phyloP scores from a whole-genome alignment of 495 filamentous ascomycete species.

The Cenococcum geophilum region DNA sequence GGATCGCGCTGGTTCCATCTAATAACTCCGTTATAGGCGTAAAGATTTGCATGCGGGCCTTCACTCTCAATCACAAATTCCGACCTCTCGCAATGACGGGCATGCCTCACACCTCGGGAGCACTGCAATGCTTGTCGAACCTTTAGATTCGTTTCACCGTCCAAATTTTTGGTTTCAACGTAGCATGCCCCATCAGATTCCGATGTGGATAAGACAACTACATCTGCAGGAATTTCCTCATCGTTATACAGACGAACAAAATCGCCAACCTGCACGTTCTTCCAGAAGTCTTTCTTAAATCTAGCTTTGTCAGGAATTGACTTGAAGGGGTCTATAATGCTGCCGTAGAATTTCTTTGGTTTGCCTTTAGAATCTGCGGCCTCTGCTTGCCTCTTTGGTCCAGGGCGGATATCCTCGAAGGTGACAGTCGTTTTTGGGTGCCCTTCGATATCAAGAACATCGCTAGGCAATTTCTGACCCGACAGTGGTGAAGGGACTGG shows the following conservation, averaged over 20 bases:
- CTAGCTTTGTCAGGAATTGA: constrained; percentile 56
- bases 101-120: constrained; percentile 77
- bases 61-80: constrained; percentile 90
- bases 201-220: constrained; percentile 92
- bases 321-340: constrained; percentile 57
- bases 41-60: constrained; percentile 84
- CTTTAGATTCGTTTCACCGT: constrained; percentile 97
- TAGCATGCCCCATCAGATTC: constrained; percentile 94
- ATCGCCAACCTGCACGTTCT: constrained; percentile 91
- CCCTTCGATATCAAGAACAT: constrained; percentile 24
- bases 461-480: constrained; percentile 37
- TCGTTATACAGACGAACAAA: constrained; percentile 96
- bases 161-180: constrained; percentile 95
- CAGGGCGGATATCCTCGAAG: constrained; percentile 18
- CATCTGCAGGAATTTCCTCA: constrained; percentile 90
- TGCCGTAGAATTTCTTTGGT: constrained; percentile 49
- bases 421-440: constrained; percentile 12
- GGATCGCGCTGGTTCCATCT: constrained; percentile 75
- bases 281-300: constrained; percentile 93
- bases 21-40: constrained; percentile 83
- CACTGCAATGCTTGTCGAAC: constrained; percentile 86
- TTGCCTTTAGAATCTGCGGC: constrained; percentile 1
- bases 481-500: constrained; percentile 79
- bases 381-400: constrained; percentile 3
- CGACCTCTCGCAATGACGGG: constrained; percentile 80